Base-by-base conservation (phyloP, 1,284 basidiomycete species). In the Cystobasidium slooffiae region DNA sequence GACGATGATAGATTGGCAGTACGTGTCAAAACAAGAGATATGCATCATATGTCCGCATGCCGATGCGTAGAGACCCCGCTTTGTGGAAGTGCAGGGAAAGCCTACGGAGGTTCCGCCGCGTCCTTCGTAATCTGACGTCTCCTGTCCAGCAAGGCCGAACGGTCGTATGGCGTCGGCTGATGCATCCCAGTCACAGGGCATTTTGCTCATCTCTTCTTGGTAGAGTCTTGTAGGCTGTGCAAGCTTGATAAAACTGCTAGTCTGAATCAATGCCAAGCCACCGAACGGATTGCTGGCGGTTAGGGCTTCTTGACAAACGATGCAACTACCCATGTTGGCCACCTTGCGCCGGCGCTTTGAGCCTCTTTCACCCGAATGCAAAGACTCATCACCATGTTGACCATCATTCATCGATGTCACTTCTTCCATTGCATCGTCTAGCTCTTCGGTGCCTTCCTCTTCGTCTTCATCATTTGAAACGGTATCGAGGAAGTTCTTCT, bases 11-110 rank as follows among this genome's bases (percentile, higher is more conserved):
- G 93, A 94, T 3, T 88, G 83, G 78, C 88, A 94, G 82, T 99
- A 99, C 0, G 90, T 90, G 73, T 91, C 89, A 84, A 99, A 97
- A 83, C 97, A 99, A 52, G 90, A 88, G 75, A 96, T 84, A 83
- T 99, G 97, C 95, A 99, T 99, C 86, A 95, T 89, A 81, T 99
- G 97, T 47, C 91, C 94, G 83, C 96, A 99, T 37, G 94, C 90
- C 3, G 94, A 95, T 4, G 90, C 86, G 80, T 95, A 88, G 39
- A 98, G 85, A 6, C 96, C 97, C 78, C 94, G 94, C 41, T 89
- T 88, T 76, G 39, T 59, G 56, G 87, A 88, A 46, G 86, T 84
- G 0, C 88, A 81, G 0, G 92, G 90, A 82, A 93, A 94, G 43
- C 51, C 56, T 9, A 66, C 20, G 12, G 62, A 56, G 8, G 56